Evolutionary conservation across 2,329 filamentous ascomycete species (phyloP).

Genomic region (Fusarium sp.): DNA sequence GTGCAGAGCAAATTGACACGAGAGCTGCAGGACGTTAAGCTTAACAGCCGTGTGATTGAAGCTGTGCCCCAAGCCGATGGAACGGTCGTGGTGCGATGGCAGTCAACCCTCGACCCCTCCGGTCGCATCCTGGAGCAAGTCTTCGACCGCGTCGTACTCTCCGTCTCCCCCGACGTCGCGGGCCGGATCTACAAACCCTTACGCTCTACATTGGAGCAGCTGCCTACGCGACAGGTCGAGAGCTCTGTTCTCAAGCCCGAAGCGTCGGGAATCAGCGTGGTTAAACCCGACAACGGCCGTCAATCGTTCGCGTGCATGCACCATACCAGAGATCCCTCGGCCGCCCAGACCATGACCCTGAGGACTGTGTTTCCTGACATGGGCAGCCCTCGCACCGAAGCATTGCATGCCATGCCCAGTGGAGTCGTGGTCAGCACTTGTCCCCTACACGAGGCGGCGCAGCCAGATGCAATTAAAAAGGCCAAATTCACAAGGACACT

Average conservation of each 20-base stretch:
- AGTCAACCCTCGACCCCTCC: slow-evolving; percentile 26
- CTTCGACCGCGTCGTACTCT: slow-evolving; percentile 65
- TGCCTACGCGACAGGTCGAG: slow-evolving; percentile 61
- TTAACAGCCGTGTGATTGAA: slow-evolving; percentile 53
- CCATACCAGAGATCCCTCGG: slow-evolving; percentile 38
- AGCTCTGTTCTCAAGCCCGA: slow-evolving; percentile 55
- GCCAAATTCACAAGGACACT: slow-evolving; percentile 65
- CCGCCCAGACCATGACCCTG: slow-evolving; percentile 51
- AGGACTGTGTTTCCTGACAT: slow-evolving; percentile 49
- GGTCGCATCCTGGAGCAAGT: slow-evolving; percentile 44
- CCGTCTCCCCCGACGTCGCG: slow-evolving; percentile 65
- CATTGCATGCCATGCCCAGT: slow-evolving; percentile 62
- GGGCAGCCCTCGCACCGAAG: slow-evolving; percentile 56
- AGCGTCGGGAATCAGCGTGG: background rate
- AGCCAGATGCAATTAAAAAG: slow-evolving; percentile 56
- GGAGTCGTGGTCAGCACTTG: slow-evolving; percentile 65
- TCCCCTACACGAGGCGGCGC: slow-evolving; percentile 53
- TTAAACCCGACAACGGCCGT: slow-evolving; percentile 18
- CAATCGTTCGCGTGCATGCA: slow-evolving; percentile 43
- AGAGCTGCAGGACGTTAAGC: slow-evolving; percentile 54
- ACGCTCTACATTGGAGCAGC: slow-evolving; percentile 50
- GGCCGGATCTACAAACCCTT: slow-evolving; percentile 60
- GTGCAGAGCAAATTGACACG: slow-evolving; percentile 60
- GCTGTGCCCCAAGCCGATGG: slow-evolving; percentile 45
- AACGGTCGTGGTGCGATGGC: slow-evolving; percentile 52